These are phyloP conservation scores for Penicillium corylophilum DNA, from an alignment of 2,329 filamentous ascomycete species.

Conservation along the genomic window DNA sequence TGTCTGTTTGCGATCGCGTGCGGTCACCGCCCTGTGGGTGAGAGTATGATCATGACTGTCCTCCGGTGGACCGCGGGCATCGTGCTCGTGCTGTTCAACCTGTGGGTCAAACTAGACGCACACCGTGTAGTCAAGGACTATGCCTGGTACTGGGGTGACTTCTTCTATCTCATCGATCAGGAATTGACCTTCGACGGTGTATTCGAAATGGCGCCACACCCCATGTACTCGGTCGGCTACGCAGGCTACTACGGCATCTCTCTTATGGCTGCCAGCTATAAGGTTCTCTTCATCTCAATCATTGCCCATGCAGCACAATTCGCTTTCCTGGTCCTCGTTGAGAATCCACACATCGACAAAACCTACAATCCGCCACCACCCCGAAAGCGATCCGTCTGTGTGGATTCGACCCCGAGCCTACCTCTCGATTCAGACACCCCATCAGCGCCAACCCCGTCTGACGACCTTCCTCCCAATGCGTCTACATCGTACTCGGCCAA, in stretches of 20 bases:
- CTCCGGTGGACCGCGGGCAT: conserved; percentile 79
- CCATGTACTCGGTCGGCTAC: conserved; percentile 98
- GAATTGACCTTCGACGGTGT: conserved; percentile 97
- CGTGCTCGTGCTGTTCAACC: conserved; percentile 82
- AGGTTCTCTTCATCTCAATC: conserved; percentile 95
- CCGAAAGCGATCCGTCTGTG: conserved; percentile 49
- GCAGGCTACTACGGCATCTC: conserved; percentile 98
- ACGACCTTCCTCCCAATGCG: conserved; percentile 38
- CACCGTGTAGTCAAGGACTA: conserved; percentile 98
- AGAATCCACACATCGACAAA: conserved; percentile 97
- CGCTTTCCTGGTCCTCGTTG: conserved; percentile 83
- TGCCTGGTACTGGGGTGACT: conserved; percentile 99
- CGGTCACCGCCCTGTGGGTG: conserved; percentile 69
- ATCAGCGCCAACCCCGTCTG: conserved; percentile 33
- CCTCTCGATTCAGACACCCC: conserved; percentile 33
- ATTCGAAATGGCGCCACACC: conserved; percentile 97
- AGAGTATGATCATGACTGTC: conserved; percentile 66
- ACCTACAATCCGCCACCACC: conserved; percentile 90
- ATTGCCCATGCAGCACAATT: conserved; percentile 92
- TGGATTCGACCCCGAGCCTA: conserved; percentile 29
- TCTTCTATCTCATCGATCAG: conserved; percentile 98
- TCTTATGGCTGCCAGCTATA: conserved; percentile 96
- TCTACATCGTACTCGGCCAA: conserved; percentile 43
- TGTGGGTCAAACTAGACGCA: conserved; percentile 98
- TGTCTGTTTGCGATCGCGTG: conserved; percentile 93